phyloP scores from a whole-genome alignment of 345 rosid genomes.

The Hevea brasiliensis region DNA sequence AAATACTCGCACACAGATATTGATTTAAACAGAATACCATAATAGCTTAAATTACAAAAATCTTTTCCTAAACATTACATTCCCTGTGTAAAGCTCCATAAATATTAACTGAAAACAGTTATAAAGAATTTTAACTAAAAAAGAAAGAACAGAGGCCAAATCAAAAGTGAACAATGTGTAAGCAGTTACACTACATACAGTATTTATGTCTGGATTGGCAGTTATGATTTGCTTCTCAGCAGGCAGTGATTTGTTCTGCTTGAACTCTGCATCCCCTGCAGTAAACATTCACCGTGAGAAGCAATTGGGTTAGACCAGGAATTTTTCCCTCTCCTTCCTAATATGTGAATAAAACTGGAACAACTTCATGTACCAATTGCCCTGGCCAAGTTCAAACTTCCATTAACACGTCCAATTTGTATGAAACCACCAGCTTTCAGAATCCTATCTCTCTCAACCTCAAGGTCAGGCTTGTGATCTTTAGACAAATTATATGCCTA shows the following conservation, averaged over 20 bases:
- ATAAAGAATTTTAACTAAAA: not conserved
- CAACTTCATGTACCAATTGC: constrained; percentile 67
- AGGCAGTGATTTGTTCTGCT: constrained; percentile 74
- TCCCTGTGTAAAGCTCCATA: not conserved
- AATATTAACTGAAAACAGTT: not conserved
- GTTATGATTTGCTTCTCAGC: constrained; percentile 83
- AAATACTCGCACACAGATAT: not conserved
- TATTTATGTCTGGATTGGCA: constrained; percentile 78
- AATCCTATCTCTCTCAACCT: constrained; percentile 85
- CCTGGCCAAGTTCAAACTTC: constrained; percentile 91
- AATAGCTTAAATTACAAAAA: not conserved
- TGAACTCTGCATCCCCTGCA: constrained; percentile 91
- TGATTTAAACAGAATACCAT: not conserved
- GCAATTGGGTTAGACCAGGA: not conserved
- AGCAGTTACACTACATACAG: constrained; percentile 37
- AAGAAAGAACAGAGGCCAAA: not conserved
- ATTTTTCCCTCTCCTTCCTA: not conserved
- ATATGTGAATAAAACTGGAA: not conserved
- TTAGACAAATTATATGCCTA: constrained; percentile 89
- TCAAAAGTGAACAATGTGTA: not conserved
- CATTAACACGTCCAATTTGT: constrained; percentile 89
- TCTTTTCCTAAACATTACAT: not conserved
- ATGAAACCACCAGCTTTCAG: constrained; percentile 94
- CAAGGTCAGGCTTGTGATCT: constrained; percentile 98
- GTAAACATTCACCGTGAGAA: not conserved